Base-by-base conservation (phyloP, 257 asterid species). In the Verbascum thapsus region DNA sequence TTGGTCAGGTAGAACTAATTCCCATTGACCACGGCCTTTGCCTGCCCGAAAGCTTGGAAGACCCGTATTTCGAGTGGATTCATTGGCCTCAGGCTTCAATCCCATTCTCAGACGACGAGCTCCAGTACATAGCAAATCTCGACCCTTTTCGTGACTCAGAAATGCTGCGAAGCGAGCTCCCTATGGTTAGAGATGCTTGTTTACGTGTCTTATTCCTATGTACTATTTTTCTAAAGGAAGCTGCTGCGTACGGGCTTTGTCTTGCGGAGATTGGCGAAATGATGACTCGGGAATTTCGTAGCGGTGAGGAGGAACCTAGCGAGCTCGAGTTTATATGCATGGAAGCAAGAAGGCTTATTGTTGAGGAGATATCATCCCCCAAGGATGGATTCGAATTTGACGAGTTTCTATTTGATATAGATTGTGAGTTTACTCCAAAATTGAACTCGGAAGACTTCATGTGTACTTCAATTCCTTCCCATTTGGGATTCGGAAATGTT, bases 81-180 rank as follows among this genome's bases (percentile, higher is more conserved):
- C 97, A 92, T 72, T 92, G 99, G 99, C 97, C 97, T 12, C 99
- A 92, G 80, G 91, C 99, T n/a, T 87, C 99, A 17, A 80, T 89
- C 58, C 99, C 99, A 1, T 92, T 92, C 75, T 85, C 97, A 10
- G 97, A 87, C 1, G 97, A 89, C 18, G 99, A 92, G 64, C 96
- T 92, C 12, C 89, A 82, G 79, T 92, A 89, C 68, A 89, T 92
- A 41, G 53, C 63, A 10, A 81, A 76, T 10, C 94, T 92, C 12
- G 94, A 92, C 73, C 94, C 97, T n/a, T 34, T 61, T 61, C 72
- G 72, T 20, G 99, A 89, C 47, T 72, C 90, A 38, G 91, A 79
- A 47, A 89, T 92, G 99, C 68, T 92, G 26, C 79, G 81, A 50
- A 58, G 77, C 23, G 97, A 92, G 82, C 88, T 92, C 23, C 99